Conservation (phyloP, 495 filamentous ascomycete species). For the Cairneyella variabilis region DNA sequence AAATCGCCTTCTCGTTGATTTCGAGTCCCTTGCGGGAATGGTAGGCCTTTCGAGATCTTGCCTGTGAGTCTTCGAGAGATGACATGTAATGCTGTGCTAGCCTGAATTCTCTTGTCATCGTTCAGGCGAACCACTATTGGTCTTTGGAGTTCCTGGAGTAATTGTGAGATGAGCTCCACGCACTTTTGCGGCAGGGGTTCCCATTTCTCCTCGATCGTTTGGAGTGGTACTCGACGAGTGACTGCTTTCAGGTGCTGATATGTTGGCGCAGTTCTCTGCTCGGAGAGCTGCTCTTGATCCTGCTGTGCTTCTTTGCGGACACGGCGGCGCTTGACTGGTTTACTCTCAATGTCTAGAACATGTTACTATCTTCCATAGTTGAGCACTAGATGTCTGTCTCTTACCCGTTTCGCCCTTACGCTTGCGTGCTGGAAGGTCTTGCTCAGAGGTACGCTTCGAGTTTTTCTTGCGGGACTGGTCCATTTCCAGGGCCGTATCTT, state of each 20-base stretch:
- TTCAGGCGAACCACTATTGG: slow-evolving; percentile 50
- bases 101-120: slow-evolving; percentile 56
- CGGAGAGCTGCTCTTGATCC: neutral
- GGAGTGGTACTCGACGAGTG: slow-evolving; percentile 40
- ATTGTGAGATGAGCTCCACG: slow-evolving; percentile 47
- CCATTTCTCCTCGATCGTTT: slow-evolving; percentile 57
- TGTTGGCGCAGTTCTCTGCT: neutral
- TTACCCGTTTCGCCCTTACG: neutral
- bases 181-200: slow-evolving; percentile 45
- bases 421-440: slow-evolving; percentile 1
- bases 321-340: slow-evolving; percentile 8
- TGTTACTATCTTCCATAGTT: neutral
- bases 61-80: slow-evolving; percentile 23
- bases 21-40: slow-evolving; percentile 51
- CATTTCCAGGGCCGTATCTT: neutral
- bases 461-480: slow-evolving; percentile 1
- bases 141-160: slow-evolving; percentile 50
- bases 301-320: neutral
- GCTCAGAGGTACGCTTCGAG: neutral
- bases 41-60: slow-evolving; percentile 33
- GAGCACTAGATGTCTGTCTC: no score
- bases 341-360: neutral
- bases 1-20: slow-evolving; percentile 48
- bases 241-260: slow-evolving; percentile 24
- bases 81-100: slow-evolving; percentile 34